A percentile compares a stretch with the other conserved stretches of the same genome.
Evolutionary conservation across 305 asterid species (phyloP).

Genomic region (Fraxinus baroniana): DNA sequence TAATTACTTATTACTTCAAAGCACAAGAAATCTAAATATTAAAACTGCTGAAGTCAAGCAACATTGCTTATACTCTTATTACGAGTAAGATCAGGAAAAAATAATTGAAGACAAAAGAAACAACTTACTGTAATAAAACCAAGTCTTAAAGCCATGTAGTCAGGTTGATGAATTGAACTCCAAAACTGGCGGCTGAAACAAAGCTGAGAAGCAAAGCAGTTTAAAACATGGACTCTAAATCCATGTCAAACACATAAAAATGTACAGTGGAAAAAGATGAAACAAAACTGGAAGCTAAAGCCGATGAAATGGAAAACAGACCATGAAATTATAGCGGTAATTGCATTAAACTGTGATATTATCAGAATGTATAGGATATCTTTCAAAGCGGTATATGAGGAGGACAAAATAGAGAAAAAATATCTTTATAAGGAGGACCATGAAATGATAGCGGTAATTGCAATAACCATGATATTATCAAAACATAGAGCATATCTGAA

Average conservation of each 20-base stretch:
- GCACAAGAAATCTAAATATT: not conserved
- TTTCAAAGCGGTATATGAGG: not conserved
- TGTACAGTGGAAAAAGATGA: slow-evolving; percentile 6
- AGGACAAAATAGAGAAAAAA: not conserved
- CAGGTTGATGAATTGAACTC: slow-evolving; percentile 90
- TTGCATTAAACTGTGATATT: not conserved
- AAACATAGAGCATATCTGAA: not conserved
- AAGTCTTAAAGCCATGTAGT: slow-evolving; percentile 83
- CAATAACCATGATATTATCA: not conserved
- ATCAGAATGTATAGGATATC: not conserved
- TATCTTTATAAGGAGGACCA: not conserved
- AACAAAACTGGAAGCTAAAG: not conserved
- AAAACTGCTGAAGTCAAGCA: not conserved
- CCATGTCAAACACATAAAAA: not conserved
- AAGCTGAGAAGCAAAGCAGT: slow-evolving; percentile 49
- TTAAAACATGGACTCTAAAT: not conserved
- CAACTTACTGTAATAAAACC: slow-evolving; percentile 77
- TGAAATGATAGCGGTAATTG: not conserved
- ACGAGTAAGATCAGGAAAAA: not conserved
- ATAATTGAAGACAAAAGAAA: not conserved
- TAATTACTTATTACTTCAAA: not conserved
- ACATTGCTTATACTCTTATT: not conserved
- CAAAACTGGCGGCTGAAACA: slow-evolving; percentile 96
- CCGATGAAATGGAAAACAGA: not conserved
- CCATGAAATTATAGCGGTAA: not conserved